Conservation (phyloP, 2,329 filamentous ascomycete species). For the Alternaria arborescens region DNA sequence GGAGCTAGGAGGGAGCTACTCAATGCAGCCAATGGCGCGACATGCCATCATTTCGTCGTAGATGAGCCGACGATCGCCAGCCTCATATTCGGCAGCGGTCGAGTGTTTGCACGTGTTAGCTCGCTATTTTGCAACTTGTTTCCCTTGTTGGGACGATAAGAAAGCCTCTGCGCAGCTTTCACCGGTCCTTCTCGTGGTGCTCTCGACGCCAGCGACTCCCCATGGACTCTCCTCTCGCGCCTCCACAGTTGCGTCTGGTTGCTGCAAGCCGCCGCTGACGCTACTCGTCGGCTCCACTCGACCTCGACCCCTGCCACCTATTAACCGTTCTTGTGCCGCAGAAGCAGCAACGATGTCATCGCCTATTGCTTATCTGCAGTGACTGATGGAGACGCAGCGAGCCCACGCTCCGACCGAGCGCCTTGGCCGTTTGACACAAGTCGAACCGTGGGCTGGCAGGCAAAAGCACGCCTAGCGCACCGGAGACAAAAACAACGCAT, state of each 20-base stretch:
- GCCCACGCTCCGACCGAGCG: constrained; percentile 5
- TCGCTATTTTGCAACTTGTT: not conserved
- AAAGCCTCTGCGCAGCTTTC: not conserved
- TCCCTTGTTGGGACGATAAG: not conserved
- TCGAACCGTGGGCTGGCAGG: constrained; percentile 5
- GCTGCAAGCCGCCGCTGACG: constrained; percentile 29
- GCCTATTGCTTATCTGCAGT: constrained; percentile 28
- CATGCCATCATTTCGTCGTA: constrained; percentile 14
- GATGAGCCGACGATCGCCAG: constrained; percentile 9
- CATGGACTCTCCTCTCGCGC: constrained; percentile 1
- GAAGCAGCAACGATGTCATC: constrained; percentile 27
- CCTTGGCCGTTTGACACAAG: constrained; percentile 6
- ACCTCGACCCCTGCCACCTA: constrained; percentile 17
- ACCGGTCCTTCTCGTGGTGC: not conserved
- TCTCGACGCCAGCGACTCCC: not conserved
- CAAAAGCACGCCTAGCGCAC: constrained; percentile 10
- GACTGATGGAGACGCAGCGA: constrained; percentile 23
- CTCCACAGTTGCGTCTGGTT: constrained; percentile 13
- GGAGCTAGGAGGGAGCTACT: constrained; percentile 21
- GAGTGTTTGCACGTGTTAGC: not conserved
- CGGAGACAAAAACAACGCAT: constrained; percentile 18
- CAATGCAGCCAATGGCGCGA: constrained; percentile 18
- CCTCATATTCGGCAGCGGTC: constrained; percentile 1
- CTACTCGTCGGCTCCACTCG: constrained; percentile 28
- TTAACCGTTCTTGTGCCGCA: constrained; percentile 19